Evolutionary conservation across 2,329 filamentous ascomycete species (phyloP), one percentile per base, ranked within the genome.

Genomic region (Claviceps pazoutovae): DNA sequence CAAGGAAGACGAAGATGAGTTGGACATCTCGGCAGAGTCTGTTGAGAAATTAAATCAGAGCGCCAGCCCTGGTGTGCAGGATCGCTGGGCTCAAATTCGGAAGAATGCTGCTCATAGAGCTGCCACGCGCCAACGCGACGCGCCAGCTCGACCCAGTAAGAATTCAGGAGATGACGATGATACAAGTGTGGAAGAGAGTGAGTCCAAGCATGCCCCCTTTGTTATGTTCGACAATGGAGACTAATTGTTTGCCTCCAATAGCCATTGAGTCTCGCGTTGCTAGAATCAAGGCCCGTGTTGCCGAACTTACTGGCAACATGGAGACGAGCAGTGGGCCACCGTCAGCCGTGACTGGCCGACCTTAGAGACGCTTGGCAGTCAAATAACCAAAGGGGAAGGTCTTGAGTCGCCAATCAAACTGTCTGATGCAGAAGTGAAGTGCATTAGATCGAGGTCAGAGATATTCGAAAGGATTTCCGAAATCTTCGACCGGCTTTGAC

Each of bases 201-300:
- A 78, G 86, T 83, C 9, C 14, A 21, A 21, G 4, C 14, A 2
- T 38, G 17, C 2, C 19, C 5, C 17, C 4, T 6, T 23, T 34
- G 38, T 46, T 13, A 17, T 36, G 30, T 21, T 46, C 2, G 5
- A 7, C 16, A 26, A 26, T 2, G 4, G 38, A 48, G 34, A 64
- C 67, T 46, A 68, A 55, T 1, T 48, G 44, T 43, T 14, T 56
- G 1, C 49, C 44, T 43, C 13, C 23, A 51, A n/a, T 59, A 94
- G 88, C 90, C 38, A 97, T 97, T 62, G 93, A 98, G 68, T 90
- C 89, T 48, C 87, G 93, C 58, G 93, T 97, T 54, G 93, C 93
- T 48, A 86, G 93, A 56, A 98, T 98, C 77, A 97, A 96, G 72
- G 93, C 93, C 54, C 84, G 93, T 56, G 93, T 98, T 53, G 93